Conservation (phyloP, 2,329 filamentous ascomycete species). For the Fusarium sp. region DNA sequence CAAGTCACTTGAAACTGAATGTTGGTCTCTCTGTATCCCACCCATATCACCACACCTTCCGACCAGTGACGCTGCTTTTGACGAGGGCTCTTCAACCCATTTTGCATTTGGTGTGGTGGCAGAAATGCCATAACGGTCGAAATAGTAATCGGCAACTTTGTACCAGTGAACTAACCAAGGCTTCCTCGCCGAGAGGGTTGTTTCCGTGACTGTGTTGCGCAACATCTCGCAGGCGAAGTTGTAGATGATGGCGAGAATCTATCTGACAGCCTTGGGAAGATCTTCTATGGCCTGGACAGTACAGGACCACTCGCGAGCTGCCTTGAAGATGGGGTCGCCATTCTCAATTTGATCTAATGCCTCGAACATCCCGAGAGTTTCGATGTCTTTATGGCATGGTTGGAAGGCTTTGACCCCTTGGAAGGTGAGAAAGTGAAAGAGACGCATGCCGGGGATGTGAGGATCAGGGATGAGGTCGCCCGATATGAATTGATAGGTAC, state of each 20-base stretch:
- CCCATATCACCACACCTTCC: too few species aligned
- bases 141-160: slow-evolving; percentile 40
- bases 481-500: slow-evolving; percentile 38
- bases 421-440: slow-evolving; percentile 47
- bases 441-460: slow-evolving; percentile 31
- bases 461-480: slow-evolving; percentile 40
- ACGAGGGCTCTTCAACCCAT: slow-evolving; percentile 43
- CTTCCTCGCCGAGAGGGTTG: slow-evolving; percentile 40
- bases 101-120: slow-evolving; percentile 36
- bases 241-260: slow-evolving; percentile 48
- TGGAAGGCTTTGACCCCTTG: slow-evolving; percentile 44
- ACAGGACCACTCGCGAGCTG: slow-evolving; percentile 49
- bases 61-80: not conserved
- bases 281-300: slow-evolving; percentile 34
- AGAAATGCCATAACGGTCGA: slow-evolving; percentile 25
- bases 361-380: slow-evolving; percentile 36
- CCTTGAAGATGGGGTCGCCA: slow-evolving; percentile 43
- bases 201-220: slow-evolving; percentile 19
- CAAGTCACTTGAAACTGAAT: not conserved
- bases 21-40: not conserved
- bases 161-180: slow-evolving; percentile 48
- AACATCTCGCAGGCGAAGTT: slow-evolving; percentile 48
- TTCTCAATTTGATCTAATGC: slow-evolving; percentile 38
- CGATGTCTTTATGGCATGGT: slow-evolving; percentile 43
- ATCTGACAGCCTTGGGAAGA: slow-evolving; percentile 48